phyloP scores from a whole-genome alignment of 1,284 basidiomycete species.

The Trichosporon faecale region DNA sequence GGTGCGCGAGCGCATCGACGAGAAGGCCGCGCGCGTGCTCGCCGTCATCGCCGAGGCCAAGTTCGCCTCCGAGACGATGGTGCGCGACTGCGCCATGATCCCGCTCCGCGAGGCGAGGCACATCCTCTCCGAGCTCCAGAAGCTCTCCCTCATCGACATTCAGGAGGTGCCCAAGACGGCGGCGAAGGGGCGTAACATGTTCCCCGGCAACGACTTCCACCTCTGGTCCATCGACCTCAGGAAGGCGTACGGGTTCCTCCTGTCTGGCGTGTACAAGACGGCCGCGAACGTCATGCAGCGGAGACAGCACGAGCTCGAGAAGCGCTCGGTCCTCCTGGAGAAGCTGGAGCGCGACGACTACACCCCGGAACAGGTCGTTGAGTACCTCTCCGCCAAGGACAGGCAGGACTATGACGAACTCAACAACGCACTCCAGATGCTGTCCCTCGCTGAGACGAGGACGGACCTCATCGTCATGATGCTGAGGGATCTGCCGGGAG shows the following conservation, averaged over 20 bases:
- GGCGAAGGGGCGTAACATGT: constrained; percentile 66
- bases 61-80: constrained; percentile 96
- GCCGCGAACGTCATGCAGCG: constrained; percentile 75
- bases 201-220: constrained; percentile 44
- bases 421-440: constrained; percentile 61
- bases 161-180: constrained; percentile 87
- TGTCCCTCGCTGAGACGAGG: constrained; percentile 71
- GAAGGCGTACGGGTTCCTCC: constrained; percentile 72
- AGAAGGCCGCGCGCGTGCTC: constrained; percentile 78
- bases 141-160: constrained; percentile 75
- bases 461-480: constrained; percentile 82
- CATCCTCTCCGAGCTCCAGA: constrained; percentile 71
- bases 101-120: constrained; percentile 81
- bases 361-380: constrained; percentile 52
- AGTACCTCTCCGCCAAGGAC: constrained; percentile 45
- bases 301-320: constrained; percentile 66
- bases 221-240: constrained; percentile 85
- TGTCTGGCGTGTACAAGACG: constrained; percentile 78
- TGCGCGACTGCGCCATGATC: constrained; percentile 90
- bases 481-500: constrained; percentile 66
- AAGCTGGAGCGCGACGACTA: constrained; percentile 79
- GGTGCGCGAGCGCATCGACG: constrained; percentile 78
- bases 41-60: constrained; percentile 77
- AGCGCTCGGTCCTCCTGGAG: constrained; percentile 64
- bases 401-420: constrained; percentile 47